Percentiles rank a stretch among this genome's conserved stretches.
These are phyloP conservation scores for Clitopilus hobsonii DNA, from an alignment of 768 basidiomycete species.

Conservation along the genomic window DNA sequence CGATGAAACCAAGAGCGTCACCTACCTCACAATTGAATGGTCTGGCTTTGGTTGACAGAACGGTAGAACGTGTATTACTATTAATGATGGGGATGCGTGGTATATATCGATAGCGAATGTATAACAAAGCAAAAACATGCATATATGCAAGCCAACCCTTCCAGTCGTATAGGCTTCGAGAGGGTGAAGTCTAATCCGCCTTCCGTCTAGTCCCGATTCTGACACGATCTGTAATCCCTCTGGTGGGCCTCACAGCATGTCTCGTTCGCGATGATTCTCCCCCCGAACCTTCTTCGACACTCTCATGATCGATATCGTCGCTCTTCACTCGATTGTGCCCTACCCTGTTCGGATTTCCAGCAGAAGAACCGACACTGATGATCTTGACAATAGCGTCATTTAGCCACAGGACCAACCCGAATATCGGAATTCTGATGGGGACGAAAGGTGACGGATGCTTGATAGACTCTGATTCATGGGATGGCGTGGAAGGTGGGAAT, in stretches of 20 bases:
- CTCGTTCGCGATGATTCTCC: not conserved
- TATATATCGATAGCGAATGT: constrained; percentile 8
- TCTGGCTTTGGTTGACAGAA: constrained; percentile 73
- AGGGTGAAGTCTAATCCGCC: not conserved
- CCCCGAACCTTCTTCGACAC: constrained; percentile 4
- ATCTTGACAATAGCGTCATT: constrained; percentile 67
- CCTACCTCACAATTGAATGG: constrained; percentile 86
- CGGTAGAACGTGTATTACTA: not conserved
- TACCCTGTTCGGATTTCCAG: constrained; percentile 7
- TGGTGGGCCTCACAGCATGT: not conserved
- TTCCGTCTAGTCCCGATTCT: constrained; percentile 18
- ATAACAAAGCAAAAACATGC: not conserved
- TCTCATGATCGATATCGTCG: constrained; percentile 1
- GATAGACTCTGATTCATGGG: constrained; percentile 33
- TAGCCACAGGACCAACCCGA: constrained; percentile 66
- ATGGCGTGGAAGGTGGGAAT: constrained; percentile 17
- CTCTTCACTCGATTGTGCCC: not conserved
- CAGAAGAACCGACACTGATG: constrained; percentile 44
- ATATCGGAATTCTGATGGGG: constrained; percentile 77
- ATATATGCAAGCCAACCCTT: not conserved
- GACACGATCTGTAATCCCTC: constrained; percentile 2
- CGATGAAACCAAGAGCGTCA: constrained; percentile 56
- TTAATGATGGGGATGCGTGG: constrained; percentile 4
- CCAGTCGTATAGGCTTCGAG: not conserved
- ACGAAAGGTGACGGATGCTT: constrained; percentile 73